These are phyloP conservation scores for Cyclospora cayetanensis DNA, from an alignment of 169 alveolate species.

Conservation along the genomic window DNA sequence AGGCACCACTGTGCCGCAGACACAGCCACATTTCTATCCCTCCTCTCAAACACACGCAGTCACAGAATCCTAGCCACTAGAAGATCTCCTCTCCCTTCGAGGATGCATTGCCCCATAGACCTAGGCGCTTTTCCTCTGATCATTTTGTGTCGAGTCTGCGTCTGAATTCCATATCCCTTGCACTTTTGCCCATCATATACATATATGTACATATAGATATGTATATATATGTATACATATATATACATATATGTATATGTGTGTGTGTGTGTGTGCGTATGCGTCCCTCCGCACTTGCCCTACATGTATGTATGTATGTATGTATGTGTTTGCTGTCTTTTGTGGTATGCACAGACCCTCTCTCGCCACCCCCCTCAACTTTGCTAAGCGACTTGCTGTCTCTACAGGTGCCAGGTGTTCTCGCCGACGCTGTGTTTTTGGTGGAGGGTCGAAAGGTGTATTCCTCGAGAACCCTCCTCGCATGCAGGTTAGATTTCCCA, in stretches of 20 bases:
- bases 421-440: conserved; percentile 49
- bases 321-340: not conserved
- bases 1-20: no score
- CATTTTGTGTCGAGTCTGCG: no score
- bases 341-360: not conserved
- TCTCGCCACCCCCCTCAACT: conserved; percentile 62
- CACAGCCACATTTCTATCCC: no score
- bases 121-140: not conserved
- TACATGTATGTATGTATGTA: not conserved
- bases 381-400: conserved; percentile 30
- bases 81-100: no score
- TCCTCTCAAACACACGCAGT: no score
- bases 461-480: conserved; percentile 37
- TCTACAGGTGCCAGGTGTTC: conserved; percentile 20
- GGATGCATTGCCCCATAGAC: no score
- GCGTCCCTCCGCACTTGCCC: not conserved
- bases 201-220: no score
- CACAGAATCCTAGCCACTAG: no score
- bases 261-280: not conserved
- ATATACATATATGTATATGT: no score
- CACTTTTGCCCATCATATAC: not conserved
- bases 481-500: conserved; percentile 28
- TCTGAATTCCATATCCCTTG: not conserved
- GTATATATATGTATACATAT: no score
- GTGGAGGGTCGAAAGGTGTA: conserved; percentile 61